Percentiles rank a stretch among this genome's conserved stretches.
These are phyloP conservation scores for Parsonsia alboflavescens DNA, from an alignment of 257 asterid genomes.

Conservation along the genomic window DNA sequence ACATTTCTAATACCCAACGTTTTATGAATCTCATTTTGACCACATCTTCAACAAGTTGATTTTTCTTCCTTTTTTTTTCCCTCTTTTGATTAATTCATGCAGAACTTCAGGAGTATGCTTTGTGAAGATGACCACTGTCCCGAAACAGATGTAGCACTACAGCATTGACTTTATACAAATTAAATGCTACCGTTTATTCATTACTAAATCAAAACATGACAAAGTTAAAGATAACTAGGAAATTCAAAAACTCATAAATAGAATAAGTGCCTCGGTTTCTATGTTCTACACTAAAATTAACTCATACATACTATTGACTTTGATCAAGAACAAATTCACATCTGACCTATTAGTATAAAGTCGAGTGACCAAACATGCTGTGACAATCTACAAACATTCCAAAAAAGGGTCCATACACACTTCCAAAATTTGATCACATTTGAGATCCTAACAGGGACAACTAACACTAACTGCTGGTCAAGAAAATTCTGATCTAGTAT, in stretches of 20 bases:
- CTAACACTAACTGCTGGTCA: neutral
- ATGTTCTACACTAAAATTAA: neutral
- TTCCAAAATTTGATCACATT: slow-evolving; percentile 5
- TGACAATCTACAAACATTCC: neutral
- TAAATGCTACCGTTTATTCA: neutral
- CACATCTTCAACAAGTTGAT: neutral
- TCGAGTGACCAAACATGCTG: neutral
- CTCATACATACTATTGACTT: neutral
- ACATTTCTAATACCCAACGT: neutral
- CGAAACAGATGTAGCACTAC: neutral
- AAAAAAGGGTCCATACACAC: neutral
- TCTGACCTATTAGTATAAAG: neutral
- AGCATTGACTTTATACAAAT: neutral
- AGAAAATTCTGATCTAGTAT: neutral
- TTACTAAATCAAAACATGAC: neutral
- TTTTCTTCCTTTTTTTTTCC: neutral
- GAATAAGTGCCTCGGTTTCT: neutral
- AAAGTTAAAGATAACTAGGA: neutral
- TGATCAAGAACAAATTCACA: neutral
- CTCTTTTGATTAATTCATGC: neutral
- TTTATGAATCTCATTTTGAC: neutral
- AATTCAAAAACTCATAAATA: neutral
- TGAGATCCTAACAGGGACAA: neutral
- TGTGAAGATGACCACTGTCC: neutral
- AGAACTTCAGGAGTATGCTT: neutral